Base-by-base conservation (phyloP, 2,329 filamentous ascomycete species). In the Elsinoe fawcettii region DNA sequence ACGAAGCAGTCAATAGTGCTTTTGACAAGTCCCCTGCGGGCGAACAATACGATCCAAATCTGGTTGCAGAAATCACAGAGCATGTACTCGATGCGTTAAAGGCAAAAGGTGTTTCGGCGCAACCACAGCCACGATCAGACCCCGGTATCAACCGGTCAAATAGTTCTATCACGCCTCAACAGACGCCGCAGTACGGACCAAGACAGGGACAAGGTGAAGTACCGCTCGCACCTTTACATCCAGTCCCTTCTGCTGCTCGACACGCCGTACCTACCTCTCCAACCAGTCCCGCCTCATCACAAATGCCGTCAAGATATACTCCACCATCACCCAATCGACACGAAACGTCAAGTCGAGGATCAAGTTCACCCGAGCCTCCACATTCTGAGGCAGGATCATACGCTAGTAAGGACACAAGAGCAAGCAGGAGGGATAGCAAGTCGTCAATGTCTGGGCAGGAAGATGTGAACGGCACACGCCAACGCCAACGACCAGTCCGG, bases 11-110 rank as follows among this genome's bases (percentile, higher is more conserved):
- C 62, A 77, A 74, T 62, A 76, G 77, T 60, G 80, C 80, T 8
- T 80, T 82, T 59, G 73, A 79, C 62, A 75, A 75, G 54, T 73
- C 76, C 9, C 73, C 78, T 39, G 69, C 74, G 7, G 71, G 75
- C 7, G 73, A 73, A 58, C 74, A 77, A 37, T 70, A 86, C 11
- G 78, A 83, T 54, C 82, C 82, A 1, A 79, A 82, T 6, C 71
- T 86, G 20, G 76, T 86, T 53, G 77, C 80, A 49, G 78, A 82
- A 60, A 81, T 85, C 62, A 83, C 80, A 1, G 77, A 81, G 66
- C 79, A 84, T 58, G 75, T 77, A 32, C 75, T 75, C 63, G 73
- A 67, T 60, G 62, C 64, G 27, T 57, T 68, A 22, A 62, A 68
- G 57, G 54, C 37, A 56, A 46, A 56, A n/a, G 41, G 53, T 12